phyloP scores from a whole-genome alignment of 2,329 filamentous ascomycete species.

The Colletotrichum lini region DNA sequence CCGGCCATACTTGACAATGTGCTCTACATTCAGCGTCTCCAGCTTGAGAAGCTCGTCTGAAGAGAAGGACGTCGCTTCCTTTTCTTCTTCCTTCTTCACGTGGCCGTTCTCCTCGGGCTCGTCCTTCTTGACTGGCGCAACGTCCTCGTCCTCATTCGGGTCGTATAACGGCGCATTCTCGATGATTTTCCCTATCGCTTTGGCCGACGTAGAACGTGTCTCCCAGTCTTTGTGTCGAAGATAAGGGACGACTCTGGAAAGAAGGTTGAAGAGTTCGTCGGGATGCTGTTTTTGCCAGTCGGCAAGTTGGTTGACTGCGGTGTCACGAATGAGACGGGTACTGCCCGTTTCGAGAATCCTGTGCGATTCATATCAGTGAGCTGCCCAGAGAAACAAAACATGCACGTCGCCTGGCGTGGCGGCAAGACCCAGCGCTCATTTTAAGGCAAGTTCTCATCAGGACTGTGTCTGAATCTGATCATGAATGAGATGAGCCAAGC shows the following conservation, averaged over 20 bases:
- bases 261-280: conserved; percentile 95
- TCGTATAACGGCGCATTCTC: conserved; percentile 90
- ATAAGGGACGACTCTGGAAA: conserved; percentile 95
- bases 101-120: conserved; percentile 57
- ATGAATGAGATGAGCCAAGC: not conserved
- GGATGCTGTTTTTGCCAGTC: conserved; percentile 99
- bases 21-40: conserved; percentile 81
- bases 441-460: not conserved
- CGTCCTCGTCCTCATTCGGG: conserved; percentile 82
- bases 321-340: conserved; percentile 95
- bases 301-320: conserved; percentile 94
- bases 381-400: not conserved
- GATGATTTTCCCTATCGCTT: conserved; percentile 94
- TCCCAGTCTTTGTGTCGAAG: conserved; percentile 97
- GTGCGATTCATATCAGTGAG: conserved; percentile 43
- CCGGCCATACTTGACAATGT: conserved; percentile 87
- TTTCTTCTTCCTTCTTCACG: conserved; percentile 75
- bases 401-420: not conserved
- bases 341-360: conserved; percentile 98
- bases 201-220: conserved; percentile 91
- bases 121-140: conserved; percentile 60
- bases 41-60: conserved; percentile 79
- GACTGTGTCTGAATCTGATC: not conserved
- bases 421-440: not conserved
- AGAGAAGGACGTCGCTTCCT: conserved; percentile 57